These are phyloP conservation scores for Solanum sejunctum DNA, from an alignment of 257 asterid genomes.

Conservation along the genomic window DNA sequence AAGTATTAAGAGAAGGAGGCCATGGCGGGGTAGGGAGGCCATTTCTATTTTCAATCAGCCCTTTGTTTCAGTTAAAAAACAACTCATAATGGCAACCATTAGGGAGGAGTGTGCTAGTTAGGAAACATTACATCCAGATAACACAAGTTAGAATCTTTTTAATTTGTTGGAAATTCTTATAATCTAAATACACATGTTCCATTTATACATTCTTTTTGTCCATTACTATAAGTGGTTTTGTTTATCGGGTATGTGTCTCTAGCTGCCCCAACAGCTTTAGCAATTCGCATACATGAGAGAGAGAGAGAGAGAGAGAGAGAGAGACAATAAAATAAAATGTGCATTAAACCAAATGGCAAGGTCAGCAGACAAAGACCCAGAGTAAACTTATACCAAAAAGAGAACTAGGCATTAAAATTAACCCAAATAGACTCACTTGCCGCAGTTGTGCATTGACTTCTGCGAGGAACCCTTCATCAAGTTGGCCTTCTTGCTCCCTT, in stretches of 20 bases:
- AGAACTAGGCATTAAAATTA: neutral
- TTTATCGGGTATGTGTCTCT: neutral
- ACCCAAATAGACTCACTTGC: constrained; percentile 43
- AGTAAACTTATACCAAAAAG: neutral
- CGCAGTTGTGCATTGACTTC: constrained; percentile 92
- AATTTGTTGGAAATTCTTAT: neutral
- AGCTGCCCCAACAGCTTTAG: neutral
- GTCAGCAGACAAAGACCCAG: neutral
- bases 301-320: neutral
- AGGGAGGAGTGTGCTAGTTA: neutral
- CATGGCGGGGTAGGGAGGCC: neutral
- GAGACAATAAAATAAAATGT: neutral
- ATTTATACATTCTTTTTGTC: neutral
- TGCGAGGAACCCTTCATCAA: constrained; percentile 90
- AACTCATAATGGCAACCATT: neutral
- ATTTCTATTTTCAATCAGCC: neutral
- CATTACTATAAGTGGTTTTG: neutral
- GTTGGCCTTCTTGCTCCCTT: constrained; percentile 92
- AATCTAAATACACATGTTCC: neutral
- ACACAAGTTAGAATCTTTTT: neutral
- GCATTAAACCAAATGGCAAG: neutral
- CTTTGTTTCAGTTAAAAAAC: neutral
- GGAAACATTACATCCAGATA: neutral
- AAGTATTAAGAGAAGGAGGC: neutral
- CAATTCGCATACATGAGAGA: neutral